Evolutionary conservation across 257 asterid species (phyloP).

Genomic region (Rubia yunnanensis): DNA sequence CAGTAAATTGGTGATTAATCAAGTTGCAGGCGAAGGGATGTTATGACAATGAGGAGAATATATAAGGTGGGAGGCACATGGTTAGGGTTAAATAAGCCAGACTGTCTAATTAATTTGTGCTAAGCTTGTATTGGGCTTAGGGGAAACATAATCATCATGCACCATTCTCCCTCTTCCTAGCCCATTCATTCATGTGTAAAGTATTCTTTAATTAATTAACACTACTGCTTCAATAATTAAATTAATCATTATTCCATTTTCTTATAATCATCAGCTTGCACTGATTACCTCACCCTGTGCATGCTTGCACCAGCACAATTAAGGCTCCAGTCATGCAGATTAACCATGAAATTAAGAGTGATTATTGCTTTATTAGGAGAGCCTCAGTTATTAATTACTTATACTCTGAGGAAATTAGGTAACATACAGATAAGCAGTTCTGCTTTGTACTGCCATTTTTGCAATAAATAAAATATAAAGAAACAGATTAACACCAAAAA

Average conservation of each 20-base stretch:
- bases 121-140: constrained; percentile 19
- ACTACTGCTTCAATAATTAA: neutral
- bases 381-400: no score
- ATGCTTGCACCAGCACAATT: no score
- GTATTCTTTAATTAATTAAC: constrained; percentile 21
- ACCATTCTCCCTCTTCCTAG: neutral
- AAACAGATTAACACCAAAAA: no score
- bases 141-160: constrained; percentile 68
- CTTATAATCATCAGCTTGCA: neutral
- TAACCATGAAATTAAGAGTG: no score
- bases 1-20: no score
- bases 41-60: constrained; percentile 17
- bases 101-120: constrained; percentile 17
- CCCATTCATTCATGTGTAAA: constrained; percentile 26
- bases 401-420: no score
- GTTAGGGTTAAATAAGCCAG: constrained; percentile 16
- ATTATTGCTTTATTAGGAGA: no score
- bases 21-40: no score
- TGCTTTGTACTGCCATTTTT: no score
- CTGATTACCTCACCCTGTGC: neutral
- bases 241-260: neutral
- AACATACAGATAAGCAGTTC: no score
- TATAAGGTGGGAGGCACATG: constrained; percentile 67
- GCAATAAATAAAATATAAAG: no score
- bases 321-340: no score